Conservation (phyloP, 176 grass and related monocot species). For the Raddia distichophylla region DNA sequence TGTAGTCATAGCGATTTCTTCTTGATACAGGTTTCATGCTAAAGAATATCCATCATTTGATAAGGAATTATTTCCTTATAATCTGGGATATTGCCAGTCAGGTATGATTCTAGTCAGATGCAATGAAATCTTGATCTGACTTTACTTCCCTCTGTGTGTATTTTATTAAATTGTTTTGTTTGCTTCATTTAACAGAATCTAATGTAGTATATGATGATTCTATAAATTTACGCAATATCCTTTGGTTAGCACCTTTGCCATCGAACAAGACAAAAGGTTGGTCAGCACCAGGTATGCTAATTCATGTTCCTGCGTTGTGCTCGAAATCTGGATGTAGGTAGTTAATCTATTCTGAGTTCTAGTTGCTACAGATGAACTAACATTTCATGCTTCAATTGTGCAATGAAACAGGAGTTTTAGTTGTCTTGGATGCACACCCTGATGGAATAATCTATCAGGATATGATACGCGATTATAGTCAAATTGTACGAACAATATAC, state of each 20-base stretch:
- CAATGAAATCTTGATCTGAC: not conserved
- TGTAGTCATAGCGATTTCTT: constrained; percentile 6
- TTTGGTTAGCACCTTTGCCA: constrained; percentile 87
- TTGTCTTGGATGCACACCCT: constrained; percentile 80
- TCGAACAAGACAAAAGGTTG: constrained; percentile 66
- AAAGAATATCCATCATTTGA: constrained; percentile 92
- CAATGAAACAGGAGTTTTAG: constrained; percentile 63
- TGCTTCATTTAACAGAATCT: constrained; percentile 53
- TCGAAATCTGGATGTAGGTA: not conserved
- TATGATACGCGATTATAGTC: constrained; percentile 76
- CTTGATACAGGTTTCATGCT: constrained; percentile 75
- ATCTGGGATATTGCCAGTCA: constrained; percentile 86
- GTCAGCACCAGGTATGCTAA: constrained; percentile 65
- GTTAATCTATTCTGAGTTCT: not conserved
- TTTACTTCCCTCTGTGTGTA: not conserved
- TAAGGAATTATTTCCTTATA: constrained; percentile 70
- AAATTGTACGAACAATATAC: constrained; percentile 73
- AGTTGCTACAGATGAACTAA: not conserved
- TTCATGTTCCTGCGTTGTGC: constrained; percentile 4
- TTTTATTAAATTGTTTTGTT: not conserved
- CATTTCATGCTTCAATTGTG: not conserved
- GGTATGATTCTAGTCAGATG: constrained; percentile 46
- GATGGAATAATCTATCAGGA: constrained; percentile 83
- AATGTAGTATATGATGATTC: constrained; percentile 74
- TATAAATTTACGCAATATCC: constrained; percentile 88